A percentile compares a stretch with the other conserved stretches of the same genome.
Conservation (phyloP, 169 alveolate genomes). For the Sarcocystis neurona region DNA sequence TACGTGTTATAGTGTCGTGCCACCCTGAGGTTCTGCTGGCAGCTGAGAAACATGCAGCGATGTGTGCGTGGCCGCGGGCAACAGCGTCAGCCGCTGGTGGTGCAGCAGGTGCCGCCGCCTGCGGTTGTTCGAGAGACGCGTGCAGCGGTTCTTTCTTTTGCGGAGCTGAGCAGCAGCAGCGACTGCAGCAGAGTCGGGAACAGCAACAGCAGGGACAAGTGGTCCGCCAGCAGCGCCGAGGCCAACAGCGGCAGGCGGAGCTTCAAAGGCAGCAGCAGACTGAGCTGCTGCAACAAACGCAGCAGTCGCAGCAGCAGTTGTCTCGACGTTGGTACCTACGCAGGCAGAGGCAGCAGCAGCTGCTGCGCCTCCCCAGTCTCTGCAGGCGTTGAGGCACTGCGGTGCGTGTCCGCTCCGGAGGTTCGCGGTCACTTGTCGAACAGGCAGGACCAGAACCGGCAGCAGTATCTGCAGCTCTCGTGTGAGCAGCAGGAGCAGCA, state of each 20-base stretch:
- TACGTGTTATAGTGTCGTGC: no score
- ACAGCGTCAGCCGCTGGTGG: neutral
- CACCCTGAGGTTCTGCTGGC: no score
- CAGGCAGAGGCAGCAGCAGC: neutral
- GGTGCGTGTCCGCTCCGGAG: neutral
- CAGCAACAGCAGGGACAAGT: neutral
- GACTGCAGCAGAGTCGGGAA: neutral
- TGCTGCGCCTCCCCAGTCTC: no score
- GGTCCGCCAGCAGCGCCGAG: neutral
- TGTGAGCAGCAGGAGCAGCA: no score
- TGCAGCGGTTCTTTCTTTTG: neutral
- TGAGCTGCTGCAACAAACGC: neutral
- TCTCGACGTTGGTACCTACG: neutral
- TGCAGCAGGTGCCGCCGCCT: slow-evolving; percentile 15
- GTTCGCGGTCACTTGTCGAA: slow-evolving; percentile 1
- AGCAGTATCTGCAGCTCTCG: no score
- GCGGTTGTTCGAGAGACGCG: neutral
- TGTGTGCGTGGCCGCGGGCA: no score
- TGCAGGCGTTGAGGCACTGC: neutral
- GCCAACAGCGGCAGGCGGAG: neutral
- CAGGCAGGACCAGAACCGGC: slow-evolving; percentile 4
- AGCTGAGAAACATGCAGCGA: no score
- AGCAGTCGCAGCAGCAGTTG: slow-evolving; percentile 13
- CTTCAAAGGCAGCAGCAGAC: neutral
- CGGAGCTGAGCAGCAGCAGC: neutral